phyloP scores from a whole-genome alignment of 768 basidiomycete species.

The Pisolithus albus region DNA sequence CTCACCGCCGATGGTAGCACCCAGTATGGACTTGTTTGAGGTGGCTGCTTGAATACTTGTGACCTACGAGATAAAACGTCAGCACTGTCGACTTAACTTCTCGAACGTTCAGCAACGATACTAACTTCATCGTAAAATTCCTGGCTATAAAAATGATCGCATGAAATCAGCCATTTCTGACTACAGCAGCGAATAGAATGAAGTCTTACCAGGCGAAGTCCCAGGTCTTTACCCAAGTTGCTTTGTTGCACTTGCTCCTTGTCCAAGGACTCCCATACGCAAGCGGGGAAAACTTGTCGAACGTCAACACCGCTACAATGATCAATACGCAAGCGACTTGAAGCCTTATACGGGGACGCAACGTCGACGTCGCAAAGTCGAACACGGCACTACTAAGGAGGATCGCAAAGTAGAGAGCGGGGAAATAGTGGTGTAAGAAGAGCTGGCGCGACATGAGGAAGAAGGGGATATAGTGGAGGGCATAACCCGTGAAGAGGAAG shows the following conservation, averaged over 20 bases:
- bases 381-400: slow-evolving; percentile 72
- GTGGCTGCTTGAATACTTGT: slow-evolving; percentile 30
- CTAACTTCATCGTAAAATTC: slow-evolving; percentile 24
- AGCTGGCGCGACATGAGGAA: slow-evolving; percentile 96
- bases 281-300: slow-evolving; percentile 70
- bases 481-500: slow-evolving; percentile 91
- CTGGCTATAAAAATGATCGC: slow-evolving; percentile 38
- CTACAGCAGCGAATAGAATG: neutral
- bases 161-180: neutral
- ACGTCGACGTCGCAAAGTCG: slow-evolving; percentile 74
- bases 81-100: no score
- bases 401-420: slow-evolving; percentile 90
- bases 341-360: slow-evolving; percentile 69
- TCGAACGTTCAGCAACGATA: neutral
- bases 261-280: slow-evolving; percentile 88
- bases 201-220: slow-evolving; percentile 79
- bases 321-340: slow-evolving; percentile 75
- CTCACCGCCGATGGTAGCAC: slow-evolving; percentile 47
- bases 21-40: slow-evolving; percentile 31
- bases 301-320: slow-evolving; percentile 72
- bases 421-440: slow-evolving; percentile 98
- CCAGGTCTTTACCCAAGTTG: slow-evolving; percentile 91
- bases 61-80: slow-evolving; percentile 50
- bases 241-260: slow-evolving; percentile 60
- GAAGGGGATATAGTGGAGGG: slow-evolving; percentile 92